Evolutionary conservation across 108 stramenopile species (phyloP).

Genomic region (Skeletonema costatum): DNA sequence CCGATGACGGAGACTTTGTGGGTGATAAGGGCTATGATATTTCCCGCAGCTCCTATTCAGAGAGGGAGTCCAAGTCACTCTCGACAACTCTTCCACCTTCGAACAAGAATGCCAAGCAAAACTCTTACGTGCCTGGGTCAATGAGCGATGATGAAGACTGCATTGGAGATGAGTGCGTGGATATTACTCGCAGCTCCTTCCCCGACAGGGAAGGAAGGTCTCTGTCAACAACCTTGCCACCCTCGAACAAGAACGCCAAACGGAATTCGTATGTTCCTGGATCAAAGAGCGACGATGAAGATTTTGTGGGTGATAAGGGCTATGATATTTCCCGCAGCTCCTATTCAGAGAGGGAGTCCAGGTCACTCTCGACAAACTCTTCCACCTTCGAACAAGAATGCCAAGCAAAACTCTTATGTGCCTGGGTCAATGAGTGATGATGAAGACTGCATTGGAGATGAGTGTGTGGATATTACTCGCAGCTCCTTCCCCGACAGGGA

Average conservation of each 20-base stretch:
- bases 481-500: conserved; percentile 16
- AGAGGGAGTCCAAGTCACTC: neutral
- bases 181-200: conserved; percentile 3
- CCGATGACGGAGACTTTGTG: neutral
- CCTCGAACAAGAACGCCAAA: neutral
- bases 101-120: neutral
- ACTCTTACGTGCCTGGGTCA: neutral
- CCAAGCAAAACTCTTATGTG: neutral
- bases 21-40: neutral
- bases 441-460: neutral
- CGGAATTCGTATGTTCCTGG: neutral
- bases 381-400: neutral
- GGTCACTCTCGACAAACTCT: neutral
- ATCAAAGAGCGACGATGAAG: neutral
- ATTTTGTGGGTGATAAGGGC: neutral
- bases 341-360: neutral
- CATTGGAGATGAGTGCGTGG: neutral
- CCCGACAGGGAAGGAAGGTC: neutral
- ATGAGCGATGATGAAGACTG: neutral
- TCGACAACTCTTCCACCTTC: conserved; percentile 1
- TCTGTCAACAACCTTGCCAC: neutral
- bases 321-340: neutral
- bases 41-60: neutral
- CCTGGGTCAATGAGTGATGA: neutral
- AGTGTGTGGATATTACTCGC: conserved; percentile 12